Evolutionary conservation across 257 asterid genomes (phyloP), one percentile per base, ranked within the genome.

Genomic region (Fraxinus quadrangulata): DNA sequence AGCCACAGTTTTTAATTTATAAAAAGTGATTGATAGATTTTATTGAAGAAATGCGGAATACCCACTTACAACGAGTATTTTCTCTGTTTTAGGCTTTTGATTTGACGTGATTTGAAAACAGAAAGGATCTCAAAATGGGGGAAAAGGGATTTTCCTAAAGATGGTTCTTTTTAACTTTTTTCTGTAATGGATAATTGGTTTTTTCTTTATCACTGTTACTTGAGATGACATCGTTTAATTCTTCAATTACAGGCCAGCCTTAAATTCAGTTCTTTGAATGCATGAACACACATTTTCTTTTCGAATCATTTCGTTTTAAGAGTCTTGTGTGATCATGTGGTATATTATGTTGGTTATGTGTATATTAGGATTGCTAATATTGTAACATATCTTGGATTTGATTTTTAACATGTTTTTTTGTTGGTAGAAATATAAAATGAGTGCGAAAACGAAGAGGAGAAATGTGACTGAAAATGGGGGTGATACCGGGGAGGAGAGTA

Each of bases 401-500:
- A 79, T 76, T 59, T 56, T 10, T 78, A 26, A 19, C 86, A 75
- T 85, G 83, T 59, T 59, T 24, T 31, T 67, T 47, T 74, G 56
- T 77, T 49, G 75, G 33, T 39, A 59, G 75, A 74, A 30, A 71
- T 47, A 47, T 54, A 34, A 11, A 79, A 65, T 94, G 99, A 86
- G 76, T 76, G 76, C 87, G 72, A 91, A 90, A 86, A 45, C 89
- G 19, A 90, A 85, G 83, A 92, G 91, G 94, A 88, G 92, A 83
- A 83, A 67, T 10, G 90, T 80, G 67, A 47, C 87, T 1, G 97
- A 90, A 76, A 91, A 87, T 82, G 97, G 97, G 79, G 97, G 97
- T 4, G 96, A 92, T 69, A 85, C 89, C 0, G 88, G 88, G 0
- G 97, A 92, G 84, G 99, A 94, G 81, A 87, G 96, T 33, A 96